Evolutionary conservation across 352 stramenopile species (phyloP).

Genomic region (Pythium graminicola): DNA sequence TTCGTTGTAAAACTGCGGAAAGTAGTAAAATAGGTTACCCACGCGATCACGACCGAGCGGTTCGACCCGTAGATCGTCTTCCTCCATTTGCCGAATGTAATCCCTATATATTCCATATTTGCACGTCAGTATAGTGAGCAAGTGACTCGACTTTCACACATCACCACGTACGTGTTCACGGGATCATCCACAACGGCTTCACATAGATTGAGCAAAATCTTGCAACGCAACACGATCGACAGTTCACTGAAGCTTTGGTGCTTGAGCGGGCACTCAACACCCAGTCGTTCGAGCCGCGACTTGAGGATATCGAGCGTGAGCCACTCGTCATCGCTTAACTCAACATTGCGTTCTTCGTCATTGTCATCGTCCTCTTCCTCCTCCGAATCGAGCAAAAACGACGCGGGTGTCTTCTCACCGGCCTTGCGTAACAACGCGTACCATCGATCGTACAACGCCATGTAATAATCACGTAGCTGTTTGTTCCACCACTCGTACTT

Average conservation of each 20-base stretch:
- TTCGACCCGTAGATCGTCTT: slow-evolving; percentile 75
- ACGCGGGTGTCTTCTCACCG: slow-evolving; percentile 52
- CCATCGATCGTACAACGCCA: slow-evolving; percentile 77
- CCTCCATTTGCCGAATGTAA: slow-evolving; percentile 83
- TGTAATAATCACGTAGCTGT: slow-evolving; percentile 77
- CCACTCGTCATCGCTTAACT: slow-evolving; percentile 78
- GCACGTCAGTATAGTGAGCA: neutral
- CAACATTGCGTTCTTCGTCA: slow-evolving; percentile 47
- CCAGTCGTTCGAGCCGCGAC: slow-evolving; percentile 25
- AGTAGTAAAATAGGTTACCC: slow-evolving; percentile 79
- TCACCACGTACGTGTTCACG: slow-evolving; percentile 64
- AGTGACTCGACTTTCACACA: too few relatives aligned
- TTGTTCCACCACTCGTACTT: slow-evolving; percentile 89
- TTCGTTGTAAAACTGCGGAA: slow-evolving; percentile 83
- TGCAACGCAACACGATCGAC: slow-evolving; percentile 62
- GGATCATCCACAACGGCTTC: slow-evolving; percentile 77
- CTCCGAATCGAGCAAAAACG: slow-evolving; percentile 50
- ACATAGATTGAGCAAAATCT: slow-evolving; percentile 77
- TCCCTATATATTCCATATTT: slow-evolving; percentile 29
- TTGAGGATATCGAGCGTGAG: slow-evolving; percentile 27
- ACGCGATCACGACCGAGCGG: slow-evolving; percentile 64
- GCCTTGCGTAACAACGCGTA: slow-evolving; percentile 70
- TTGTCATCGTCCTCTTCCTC: slow-evolving; percentile 23
- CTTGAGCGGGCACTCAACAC: slow-evolving; percentile 34
- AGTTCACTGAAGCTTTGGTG: slow-evolving; percentile 72